A percentile compares a stretch with the other conserved stretches of the same genome.
Evolutionary conservation across 2,329 filamentous ascomycete species (phyloP).

Genomic region (Hortaea werneckii): DNA sequence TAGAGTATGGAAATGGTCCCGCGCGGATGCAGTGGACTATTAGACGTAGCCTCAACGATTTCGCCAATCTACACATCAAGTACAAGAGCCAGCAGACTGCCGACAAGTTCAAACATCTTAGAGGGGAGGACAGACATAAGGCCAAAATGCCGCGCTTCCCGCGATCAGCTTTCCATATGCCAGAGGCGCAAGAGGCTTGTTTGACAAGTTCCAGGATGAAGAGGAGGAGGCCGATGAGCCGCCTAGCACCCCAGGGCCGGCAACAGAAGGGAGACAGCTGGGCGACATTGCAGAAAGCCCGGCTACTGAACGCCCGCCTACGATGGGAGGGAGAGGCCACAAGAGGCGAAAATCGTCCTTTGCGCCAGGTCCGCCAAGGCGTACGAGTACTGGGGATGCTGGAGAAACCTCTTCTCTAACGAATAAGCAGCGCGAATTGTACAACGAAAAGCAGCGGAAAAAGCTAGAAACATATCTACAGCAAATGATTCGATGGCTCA

Average conservation of each 20-base stretch:
- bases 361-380: conserved; percentile 43
- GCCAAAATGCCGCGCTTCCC: conserved; percentile 86
- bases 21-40: conserved; percentile 97
- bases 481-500: conserved; percentile 90
- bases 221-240: conserved; percentile 36
- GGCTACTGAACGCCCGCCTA: conserved; percentile 47
- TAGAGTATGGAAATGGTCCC: conserved; percentile 91
- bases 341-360: conserved; percentile 44
- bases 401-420: conserved; percentile 23
- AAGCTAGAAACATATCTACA: conserved; percentile 84
- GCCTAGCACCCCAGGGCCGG: not conserved
- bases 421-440: conserved; percentile 38
- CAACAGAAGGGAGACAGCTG: too few relatives aligned
- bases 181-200: conserved; percentile 51
- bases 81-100: conserved; percentile 83
- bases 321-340: conserved; percentile 21
- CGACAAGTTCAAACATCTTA: conserved; percentile 67
- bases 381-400: conserved; percentile 40
- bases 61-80: conserved; percentile 83
- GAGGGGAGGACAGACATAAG: conserved; percentile 52
- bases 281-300: conserved; percentile 35
- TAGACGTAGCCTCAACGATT: conserved; percentile 75
- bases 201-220: conserved; percentile 65
- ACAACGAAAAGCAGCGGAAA: conserved; percentile 71
- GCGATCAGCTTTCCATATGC: conserved; percentile 77